Evolutionary conservation across 2,329 filamentous ascomycete genomes (phyloP).

Genomic region (Hymenotorrendiella dingleyae): DNA sequence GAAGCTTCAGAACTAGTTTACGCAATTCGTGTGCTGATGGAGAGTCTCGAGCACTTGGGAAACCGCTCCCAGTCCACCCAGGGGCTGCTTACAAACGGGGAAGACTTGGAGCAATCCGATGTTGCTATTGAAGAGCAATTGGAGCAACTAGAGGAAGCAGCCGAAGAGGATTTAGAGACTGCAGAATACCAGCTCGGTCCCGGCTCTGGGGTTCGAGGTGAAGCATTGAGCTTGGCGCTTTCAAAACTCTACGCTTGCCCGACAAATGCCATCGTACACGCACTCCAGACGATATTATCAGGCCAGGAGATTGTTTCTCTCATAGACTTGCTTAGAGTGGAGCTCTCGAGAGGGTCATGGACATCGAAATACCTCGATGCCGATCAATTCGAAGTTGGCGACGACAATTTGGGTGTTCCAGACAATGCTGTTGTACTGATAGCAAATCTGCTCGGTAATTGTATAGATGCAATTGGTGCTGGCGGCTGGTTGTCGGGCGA

Average conservation of each 20-base stretch:
- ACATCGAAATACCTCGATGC: conserved; percentile 63
- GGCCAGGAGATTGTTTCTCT: conserved; percentile 65
- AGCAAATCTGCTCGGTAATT: conserved; percentile 64
- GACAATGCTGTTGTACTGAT: conserved; percentile 67
- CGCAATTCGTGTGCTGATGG: conserved; percentile 60
- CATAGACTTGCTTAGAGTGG: conserved; percentile 65
- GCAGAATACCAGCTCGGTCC: conserved; percentile 63
- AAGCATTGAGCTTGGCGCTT: conserved; percentile 62
- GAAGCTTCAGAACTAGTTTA: conserved; percentile 61
- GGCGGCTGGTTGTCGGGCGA: conserved; percentile 68
- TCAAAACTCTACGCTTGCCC: conserved; percentile 65
- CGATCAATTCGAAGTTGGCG: conserved; percentile 41
- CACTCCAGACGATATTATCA: conserved; percentile 57
- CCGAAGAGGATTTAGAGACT: conserved; percentile 60
- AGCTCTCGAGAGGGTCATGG: conserved; percentile 71
- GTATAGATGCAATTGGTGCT: conserved; percentile 69
- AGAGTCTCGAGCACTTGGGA: conserved; percentile 55
- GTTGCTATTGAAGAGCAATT: conserved; percentile 34
- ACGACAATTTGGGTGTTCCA: conserved; percentile 46
- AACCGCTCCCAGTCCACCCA: conserved; percentile 21
- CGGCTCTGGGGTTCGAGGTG: conserved; percentile 55
- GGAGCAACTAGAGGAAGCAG: conserved; percentile 49
- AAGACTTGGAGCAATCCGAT: conserved; percentile 8
- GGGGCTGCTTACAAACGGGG: conserved; percentile 24
- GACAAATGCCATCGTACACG: conserved; percentile 50